A percentile compares a stretch with the other conserved stretches of the same genome.
These are phyloP conservation scores for Lecanicillium sp. DNA, from an alignment of 2,329 filamentous ascomycete species.

Conservation along the genomic window DNA sequence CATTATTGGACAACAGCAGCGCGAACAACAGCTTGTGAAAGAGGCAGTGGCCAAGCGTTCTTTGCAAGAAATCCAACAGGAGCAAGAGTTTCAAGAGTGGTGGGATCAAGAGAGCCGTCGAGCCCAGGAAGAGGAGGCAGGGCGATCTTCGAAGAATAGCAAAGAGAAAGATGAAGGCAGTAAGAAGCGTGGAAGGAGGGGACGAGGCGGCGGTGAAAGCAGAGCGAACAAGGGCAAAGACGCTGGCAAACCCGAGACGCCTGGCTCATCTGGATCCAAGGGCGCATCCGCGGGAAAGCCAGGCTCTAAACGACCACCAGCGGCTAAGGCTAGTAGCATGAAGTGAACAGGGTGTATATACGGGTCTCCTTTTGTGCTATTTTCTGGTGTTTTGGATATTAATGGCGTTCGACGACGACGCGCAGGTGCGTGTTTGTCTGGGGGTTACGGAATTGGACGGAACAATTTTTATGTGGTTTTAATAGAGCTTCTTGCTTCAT, in stretches of 20 bases:
- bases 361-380: too few relatives aligned
- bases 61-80: slow-evolving; percentile 88
- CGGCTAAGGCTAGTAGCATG: too few relatives aligned
- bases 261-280: too few relatives aligned
- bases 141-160: slow-evolving; percentile 30
- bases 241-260: background rate
- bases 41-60: slow-evolving; percentile 84
- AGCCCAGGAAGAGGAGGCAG: slow-evolving; percentile 54
- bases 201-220: slow-evolving; percentile 16
- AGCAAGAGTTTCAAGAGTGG: slow-evolving; percentile 96
- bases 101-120: slow-evolving; percentile 80
- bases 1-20: slow-evolving; percentile 80
- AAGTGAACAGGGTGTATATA: too few relatives aligned
- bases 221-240: slow-evolving; percentile 2
- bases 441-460: too few relatives aligned
- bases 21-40: slow-evolving; percentile 72
- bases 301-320: too few relatives aligned
- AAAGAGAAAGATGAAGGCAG: slow-evolving; percentile 28
- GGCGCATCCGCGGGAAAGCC: too few relatives aligned
- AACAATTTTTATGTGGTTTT: too few relatives aligned
- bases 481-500: too few relatives aligned
- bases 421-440: too few relatives aligned
- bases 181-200: slow-evolving; percentile 19
- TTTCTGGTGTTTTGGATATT: too few relatives aligned
- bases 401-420: too few relatives aligned